These are phyloP conservation scores for Phaffia australis DNA, from an alignment of 768 basidiomycete species.

Conservation along the genomic window DNA sequence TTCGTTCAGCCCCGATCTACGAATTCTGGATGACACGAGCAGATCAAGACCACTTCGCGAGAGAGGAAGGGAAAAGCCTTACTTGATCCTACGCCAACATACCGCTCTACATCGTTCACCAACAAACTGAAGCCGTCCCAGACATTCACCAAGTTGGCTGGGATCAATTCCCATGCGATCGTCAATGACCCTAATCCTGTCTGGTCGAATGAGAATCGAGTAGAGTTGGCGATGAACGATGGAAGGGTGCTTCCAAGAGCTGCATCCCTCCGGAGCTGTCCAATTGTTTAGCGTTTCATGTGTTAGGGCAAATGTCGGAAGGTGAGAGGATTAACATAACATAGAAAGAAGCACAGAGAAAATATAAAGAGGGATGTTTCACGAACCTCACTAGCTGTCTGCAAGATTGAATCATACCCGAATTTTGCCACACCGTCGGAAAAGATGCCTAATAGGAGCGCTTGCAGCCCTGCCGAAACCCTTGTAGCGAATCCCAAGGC, in stretches of 20 bases:
- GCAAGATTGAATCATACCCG: conserved; percentile 66
- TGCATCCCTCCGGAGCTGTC: conserved; percentile 61
- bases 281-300: not conserved
- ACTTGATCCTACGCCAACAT: conserved; percentile 57
- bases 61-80: conserved; percentile 41
- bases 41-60: conserved; percentile 62
- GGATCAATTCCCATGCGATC: conserved; percentile 45
- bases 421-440: conserved; percentile 67
- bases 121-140: conserved; percentile 72
- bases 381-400: conserved; percentile 60
- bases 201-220: conserved; percentile 47
- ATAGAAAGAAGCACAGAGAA: not conserved
- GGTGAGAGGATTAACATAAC: not conserved
- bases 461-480: conserved; percentile 60
- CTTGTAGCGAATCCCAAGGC: conserved; percentile 72
- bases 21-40: conserved; percentile 13
- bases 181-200: not conserved
- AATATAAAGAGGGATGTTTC: not conserved
- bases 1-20: conserved; percentile 14
- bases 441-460: conserved; percentile 70
- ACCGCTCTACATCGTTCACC: conserved; percentile 77
- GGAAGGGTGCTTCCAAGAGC: conserved; percentile 59
- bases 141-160: conserved; percentile 37
- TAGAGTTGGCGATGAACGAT: conserved; percentile 62
- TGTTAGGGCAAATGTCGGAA: not conserved